Conservation (phyloP, 2,329 filamentous ascomycete species). For the Arthrinium puccinioides region DNA sequence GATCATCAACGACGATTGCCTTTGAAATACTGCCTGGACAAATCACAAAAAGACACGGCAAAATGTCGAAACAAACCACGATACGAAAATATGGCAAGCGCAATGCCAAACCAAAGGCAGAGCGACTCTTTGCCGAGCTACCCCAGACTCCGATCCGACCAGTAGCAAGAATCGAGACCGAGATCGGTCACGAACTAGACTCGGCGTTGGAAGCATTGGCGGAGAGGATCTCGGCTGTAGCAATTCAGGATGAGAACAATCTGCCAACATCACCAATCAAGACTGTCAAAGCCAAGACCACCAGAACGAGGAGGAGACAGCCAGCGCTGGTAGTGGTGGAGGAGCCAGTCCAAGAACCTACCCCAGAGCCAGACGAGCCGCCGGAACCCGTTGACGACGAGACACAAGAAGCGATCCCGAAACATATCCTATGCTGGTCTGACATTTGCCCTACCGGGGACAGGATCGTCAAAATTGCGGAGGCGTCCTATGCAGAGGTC, state of each 20-base stretch:
- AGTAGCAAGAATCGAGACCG: constrained; percentile 3
- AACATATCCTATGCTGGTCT: too few relatives aligned
- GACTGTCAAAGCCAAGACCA: background rate
- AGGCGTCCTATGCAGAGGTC: constrained; percentile 60
- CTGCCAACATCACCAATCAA: constrained; percentile 3
- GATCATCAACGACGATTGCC: too few relatives aligned
- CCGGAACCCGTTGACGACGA: constrained; percentile 5
- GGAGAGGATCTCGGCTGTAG: constrained; percentile 21
- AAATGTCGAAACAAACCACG: constrained; percentile 37
- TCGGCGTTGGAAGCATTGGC: constrained; percentile 23
- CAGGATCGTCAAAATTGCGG: constrained; percentile 55
- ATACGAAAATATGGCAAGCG: constrained; percentile 45
- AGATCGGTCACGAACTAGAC: too few relatives aligned
- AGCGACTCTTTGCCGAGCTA: constrained; percentile 43
- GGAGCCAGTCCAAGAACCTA: constrained; percentile 7
- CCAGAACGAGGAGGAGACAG: background rate
- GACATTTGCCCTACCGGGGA: constrained; percentile 48
- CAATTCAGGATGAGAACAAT: constrained; percentile 17
- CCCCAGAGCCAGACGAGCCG: constrained; percentile 5
- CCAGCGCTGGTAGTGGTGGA: background rate
- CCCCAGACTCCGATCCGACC: constrained; percentile 40
- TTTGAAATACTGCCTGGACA: too few relatives aligned
- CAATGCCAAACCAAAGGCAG: constrained; percentile 36
- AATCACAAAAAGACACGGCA: too few relatives aligned
- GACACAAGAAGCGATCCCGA: too few relatives aligned